Evolutionary conservation across 2,329 filamentous ascomycete species (phyloP).

Genomic region (Trichoderma lentiforme): DNA sequence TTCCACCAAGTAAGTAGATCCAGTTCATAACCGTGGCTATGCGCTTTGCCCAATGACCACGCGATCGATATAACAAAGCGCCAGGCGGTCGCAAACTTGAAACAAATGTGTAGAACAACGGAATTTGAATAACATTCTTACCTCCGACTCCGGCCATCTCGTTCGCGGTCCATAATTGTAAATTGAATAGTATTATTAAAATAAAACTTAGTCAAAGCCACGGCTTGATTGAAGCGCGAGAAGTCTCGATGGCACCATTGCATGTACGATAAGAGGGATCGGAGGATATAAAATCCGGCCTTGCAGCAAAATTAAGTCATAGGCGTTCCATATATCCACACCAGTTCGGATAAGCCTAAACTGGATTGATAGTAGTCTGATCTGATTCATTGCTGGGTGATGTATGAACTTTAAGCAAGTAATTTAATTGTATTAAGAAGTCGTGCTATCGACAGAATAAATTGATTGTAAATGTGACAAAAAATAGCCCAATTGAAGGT

Average conservation of each 20-base stretch:
- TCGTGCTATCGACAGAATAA: neutral
- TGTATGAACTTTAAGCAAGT: neutral
- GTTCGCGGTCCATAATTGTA: conserved; percentile 36
- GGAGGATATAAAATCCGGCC: conserved; percentile 13
- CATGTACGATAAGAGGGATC: neutral
- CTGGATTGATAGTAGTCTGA: neutral
- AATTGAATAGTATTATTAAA: neutral
- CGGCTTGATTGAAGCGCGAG: neutral
- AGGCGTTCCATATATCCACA: neutral
- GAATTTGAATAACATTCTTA: conserved; percentile 23
- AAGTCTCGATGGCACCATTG: neutral
- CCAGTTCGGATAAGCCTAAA: neutral
- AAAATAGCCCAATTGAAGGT: neutral
- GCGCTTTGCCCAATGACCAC: neutral
- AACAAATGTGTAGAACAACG: neutral
- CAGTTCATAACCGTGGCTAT: neutral
- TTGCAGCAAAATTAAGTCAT: neutral
- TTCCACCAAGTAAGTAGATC: neutral
- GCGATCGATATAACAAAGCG: neutral
- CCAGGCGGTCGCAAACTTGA: neutral
- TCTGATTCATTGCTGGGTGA: neutral
- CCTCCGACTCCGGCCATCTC: conserved; percentile 35
- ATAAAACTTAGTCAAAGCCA: neutral
- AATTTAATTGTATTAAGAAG: neutral
- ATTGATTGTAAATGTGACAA: neutral